phyloP scores from a whole-genome alignment of 176 grass and related monocot genomes.

The Oryza punctata region DNA sequence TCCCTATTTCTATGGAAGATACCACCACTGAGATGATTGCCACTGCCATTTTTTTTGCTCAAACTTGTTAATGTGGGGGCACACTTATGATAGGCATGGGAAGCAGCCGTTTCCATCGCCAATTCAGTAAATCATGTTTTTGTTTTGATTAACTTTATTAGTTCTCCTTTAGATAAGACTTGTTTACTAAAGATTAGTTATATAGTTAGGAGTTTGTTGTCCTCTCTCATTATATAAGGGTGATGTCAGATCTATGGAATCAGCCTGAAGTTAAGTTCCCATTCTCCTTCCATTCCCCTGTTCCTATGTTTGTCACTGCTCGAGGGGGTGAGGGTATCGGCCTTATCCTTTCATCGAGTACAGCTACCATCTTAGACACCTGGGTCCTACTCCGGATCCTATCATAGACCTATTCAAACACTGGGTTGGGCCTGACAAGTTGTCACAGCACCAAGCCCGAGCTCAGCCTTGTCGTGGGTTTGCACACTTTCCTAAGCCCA shows the following conservation, averaged over 20 bases:
- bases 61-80: not conserved
- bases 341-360: no score
- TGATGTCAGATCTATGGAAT: not conserved
- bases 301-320: not conserved
- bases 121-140: no score
- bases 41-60: not conserved
- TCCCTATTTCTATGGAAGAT: not conserved
- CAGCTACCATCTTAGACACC: no score
- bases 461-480: not conserved
- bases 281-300: not conserved
- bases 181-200: not conserved
- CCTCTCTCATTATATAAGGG: not conserved
- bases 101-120: not conserved
- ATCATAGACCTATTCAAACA: not conserved
- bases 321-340: no score
- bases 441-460: not conserved
- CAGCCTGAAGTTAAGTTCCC: not conserved
- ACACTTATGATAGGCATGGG: not conserved
- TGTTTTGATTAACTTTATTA: no score
- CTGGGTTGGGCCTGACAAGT: not conserved
- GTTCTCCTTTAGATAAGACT: not conserved
- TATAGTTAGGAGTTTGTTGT: not conserved
- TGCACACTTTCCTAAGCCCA: not conserved
- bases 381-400: not conserved
- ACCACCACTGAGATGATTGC: not conserved